phyloP scores from a whole-genome alignment of 2,329 filamentous ascomycete species.

The Ophiostoma australiae region DNA sequence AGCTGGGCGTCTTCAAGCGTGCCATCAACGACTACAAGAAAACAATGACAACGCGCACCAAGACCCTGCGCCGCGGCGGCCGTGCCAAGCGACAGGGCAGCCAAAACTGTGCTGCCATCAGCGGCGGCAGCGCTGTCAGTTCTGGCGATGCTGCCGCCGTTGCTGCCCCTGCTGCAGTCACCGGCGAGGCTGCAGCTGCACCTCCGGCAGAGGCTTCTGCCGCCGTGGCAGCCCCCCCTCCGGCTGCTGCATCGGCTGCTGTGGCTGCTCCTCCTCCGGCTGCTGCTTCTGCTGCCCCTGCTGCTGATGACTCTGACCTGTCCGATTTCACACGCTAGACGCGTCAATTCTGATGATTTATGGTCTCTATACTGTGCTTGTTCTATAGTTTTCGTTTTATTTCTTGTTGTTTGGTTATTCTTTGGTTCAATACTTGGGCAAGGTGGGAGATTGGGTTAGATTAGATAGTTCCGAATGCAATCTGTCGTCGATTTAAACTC shows the following conservation, averaged over 20 bases:
- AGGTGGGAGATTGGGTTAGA: background rate
- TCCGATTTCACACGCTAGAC: background rate
- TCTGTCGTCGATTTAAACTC: background rate
- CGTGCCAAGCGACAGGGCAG: slow-evolving; percentile 29
- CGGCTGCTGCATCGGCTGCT: background rate
- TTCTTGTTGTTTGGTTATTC: background rate
- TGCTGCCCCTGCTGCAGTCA: background rate
- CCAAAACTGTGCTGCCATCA: slow-evolving; percentile 13
- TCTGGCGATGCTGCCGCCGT: background rate
- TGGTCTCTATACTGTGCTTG: background rate
- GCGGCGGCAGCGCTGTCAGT: background rate
- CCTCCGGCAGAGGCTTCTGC: background rate
- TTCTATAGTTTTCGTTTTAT: background rate
- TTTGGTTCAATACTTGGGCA: background rate
- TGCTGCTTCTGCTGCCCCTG: background rate
- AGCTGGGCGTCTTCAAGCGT: slow-evolving; percentile 33
- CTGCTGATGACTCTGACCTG: slow-evolving; percentile 2
- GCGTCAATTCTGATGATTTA: background rate
- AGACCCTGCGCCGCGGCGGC: slow-evolving; percentile 29
- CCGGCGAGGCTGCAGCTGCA: background rate
- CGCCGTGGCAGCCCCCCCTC: background rate
- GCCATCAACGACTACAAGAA: slow-evolving; percentile 31
- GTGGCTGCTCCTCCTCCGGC: background rate
- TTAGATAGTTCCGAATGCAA: background rate
- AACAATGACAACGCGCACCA: slow-evolving; percentile 28